Evolutionary conservation across 2,329 filamentous ascomycete species (phyloP), one percentile per base, ranked within the genome.

Genomic region (Trichoderma arundinaceum): DNA sequence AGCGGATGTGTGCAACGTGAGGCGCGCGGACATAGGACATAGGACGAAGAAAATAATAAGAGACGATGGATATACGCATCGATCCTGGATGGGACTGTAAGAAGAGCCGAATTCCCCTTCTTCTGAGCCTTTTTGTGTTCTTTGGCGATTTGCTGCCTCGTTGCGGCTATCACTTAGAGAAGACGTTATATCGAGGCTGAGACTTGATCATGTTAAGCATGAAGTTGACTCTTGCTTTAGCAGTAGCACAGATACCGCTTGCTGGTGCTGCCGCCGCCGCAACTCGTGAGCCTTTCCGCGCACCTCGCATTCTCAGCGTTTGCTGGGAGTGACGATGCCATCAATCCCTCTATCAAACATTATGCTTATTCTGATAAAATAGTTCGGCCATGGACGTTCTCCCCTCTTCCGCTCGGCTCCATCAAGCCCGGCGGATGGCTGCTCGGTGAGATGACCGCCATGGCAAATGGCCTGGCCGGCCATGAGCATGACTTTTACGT

Each of bases 401-500:
- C 68, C 3, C 68, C 70, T 2, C 70, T 85, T 1, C 77, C 83
- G 0, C 73, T 86, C 13, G 83, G 83, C n/a, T 75, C 80, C 3
- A 79, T 86, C 54, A 81, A 77, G 56, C 79, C 85, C 0, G 67
- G 72, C 8, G 84, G 84, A 65, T 88, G 85, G 81, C 76, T 87
- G 6, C 73, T 76, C 22, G 80, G 82, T 33, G 80, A 87, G 70
- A 74, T 86, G 57, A 70, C 76, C 6, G 76, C 83, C 38, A 80
- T 80, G 71, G 82, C 81, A 17, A 72, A 80, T 62, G 85, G 84
- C 1, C 78, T 87, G 0, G 81, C 82, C 0, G 85, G 86, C 3
- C 82, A 86, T 66, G 70, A 83, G 68, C 69, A 75, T 53, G 82
- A 86, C 56, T 87, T 88, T 69, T 88, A 86, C 72, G 75, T 77